Evolutionary conservation across 805 yeast genomes (phyloP).

Genomic region (Metschnikowia lachancei): DNA sequence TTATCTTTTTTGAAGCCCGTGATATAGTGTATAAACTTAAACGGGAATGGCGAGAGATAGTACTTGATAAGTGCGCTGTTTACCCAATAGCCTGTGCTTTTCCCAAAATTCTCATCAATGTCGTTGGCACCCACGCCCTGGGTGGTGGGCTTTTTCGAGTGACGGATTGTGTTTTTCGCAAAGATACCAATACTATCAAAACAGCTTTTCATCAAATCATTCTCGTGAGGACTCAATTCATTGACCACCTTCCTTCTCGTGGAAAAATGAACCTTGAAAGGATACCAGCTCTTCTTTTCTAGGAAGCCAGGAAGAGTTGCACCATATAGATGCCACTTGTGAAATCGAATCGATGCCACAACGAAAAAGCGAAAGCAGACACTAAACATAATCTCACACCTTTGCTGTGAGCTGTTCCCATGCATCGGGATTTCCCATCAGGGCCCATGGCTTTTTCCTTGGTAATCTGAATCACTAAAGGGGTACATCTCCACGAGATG

Average conservation of each 20-base stretch:
- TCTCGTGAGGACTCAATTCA: neutral
- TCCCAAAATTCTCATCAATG: slow-evolving; percentile 1
- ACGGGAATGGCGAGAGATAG: neutral
- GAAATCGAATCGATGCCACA: slow-evolving; percentile 10
- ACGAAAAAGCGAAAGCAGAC: slow-evolving; percentile 6
- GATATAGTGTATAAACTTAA: neutral
- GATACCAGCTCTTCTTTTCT: neutral
- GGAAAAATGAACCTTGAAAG: neutral
- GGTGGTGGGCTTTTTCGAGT: neutral
- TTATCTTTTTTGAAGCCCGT: slow-evolving; percentile 3
- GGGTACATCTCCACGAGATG: slow-evolving; percentile 1
- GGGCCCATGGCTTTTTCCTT: neutral
- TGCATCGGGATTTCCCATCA: neutral
- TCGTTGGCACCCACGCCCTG: neutral
- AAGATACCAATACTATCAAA: neutral
- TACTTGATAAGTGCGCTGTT: neutral
- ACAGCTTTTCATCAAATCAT: neutral
- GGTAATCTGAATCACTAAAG: neutral
- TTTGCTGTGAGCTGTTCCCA: slow-evolving; percentile 3
- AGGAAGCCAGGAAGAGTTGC: neutral
- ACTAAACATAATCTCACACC: slow-evolving; percentile 6
- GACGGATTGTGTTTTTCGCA: neutral
- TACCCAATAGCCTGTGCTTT: slow-evolving; percentile 3
- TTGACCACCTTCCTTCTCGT: neutral
- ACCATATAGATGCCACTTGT: slow-evolving; percentile 2